Evolutionary conservation across 2,329 filamentous ascomycete species (phyloP).

Genomic region (Sarocladium strictum): DNA sequence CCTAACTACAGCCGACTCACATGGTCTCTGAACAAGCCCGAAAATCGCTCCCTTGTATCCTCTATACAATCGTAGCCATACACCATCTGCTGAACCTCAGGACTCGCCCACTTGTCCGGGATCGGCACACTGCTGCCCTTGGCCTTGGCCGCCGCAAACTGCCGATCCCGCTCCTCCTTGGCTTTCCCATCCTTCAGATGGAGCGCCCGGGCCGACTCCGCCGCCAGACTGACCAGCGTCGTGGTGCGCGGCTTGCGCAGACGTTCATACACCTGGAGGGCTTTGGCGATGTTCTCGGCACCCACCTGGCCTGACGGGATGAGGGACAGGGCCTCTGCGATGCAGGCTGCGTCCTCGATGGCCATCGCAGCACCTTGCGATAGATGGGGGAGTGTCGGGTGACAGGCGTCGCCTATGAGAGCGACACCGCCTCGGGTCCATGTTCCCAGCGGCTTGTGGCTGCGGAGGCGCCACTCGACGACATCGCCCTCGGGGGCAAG

Average conservation of each 20-base stretch:
- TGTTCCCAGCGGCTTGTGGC: constrained; percentile 54
- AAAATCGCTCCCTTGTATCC: not conserved
- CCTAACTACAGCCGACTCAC: not conserved
- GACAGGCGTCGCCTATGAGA: constrained; percentile 59
- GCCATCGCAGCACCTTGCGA: constrained; percentile 64
- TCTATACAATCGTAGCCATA: constrained; percentile 54
- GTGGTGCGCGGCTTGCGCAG: constrained; percentile 47
- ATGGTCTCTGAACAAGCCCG: not conserved
- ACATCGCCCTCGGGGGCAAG: constrained; percentile 59
- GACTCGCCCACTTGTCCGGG: constrained; percentile 63
- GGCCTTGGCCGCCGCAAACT: constrained; percentile 41
- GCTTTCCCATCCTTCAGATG: constrained; percentile 50
- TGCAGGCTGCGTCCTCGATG: constrained; percentile 55
- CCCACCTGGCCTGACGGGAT: constrained; percentile 23
- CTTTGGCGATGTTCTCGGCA: constrained; percentile 35
- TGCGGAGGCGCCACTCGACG: constrained; percentile 60
- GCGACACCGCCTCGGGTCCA: constrained; percentile 53
- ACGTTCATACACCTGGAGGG: constrained; percentile 45
- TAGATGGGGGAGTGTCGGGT: constrained; percentile 62
- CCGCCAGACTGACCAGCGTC: constrained; percentile 44
- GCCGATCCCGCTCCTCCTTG: constrained; percentile 48
- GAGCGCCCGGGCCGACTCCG: constrained; percentile 41
- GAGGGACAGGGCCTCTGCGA: constrained; percentile 43
- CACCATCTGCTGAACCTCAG: constrained; percentile 58
- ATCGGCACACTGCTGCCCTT: constrained; percentile 33